Percentiles rank a stretch among this genome's conserved stretches.
Conservation (phyloP, 192 early-diverging fungal genomes). For the Coemansia sp. region DNA sequence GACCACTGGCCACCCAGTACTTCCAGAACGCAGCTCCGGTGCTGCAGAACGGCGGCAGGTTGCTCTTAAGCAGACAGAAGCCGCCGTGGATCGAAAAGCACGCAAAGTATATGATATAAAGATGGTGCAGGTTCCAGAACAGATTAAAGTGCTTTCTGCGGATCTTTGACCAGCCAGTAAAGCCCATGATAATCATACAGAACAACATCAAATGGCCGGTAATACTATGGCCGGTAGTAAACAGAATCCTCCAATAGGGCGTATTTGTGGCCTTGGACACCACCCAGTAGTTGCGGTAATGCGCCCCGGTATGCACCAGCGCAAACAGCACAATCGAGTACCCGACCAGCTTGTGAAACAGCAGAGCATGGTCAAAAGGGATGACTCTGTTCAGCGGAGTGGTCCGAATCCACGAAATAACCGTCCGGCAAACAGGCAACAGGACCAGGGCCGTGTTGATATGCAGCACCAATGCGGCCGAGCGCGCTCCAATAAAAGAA, state of each 20-base stretch:
- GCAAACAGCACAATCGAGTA: conserved; percentile 80
- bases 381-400: conserved; percentile 77
- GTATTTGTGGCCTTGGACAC: conserved; percentile 25
- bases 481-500: conserved; percentile 62
- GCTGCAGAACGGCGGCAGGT: conserved; percentile 65
- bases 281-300: conserved; percentile 79
- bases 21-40: conserved; percentile 81
- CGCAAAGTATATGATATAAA: conserved; percentile 84
- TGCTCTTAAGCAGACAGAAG: conserved; percentile 81
- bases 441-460: conserved; percentile 77
- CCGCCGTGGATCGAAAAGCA: conserved; percentile 78
- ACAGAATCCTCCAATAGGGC: conserved; percentile 57
- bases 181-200: conserved; percentile 76
- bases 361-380: conserved; percentile 82
- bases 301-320: conserved; percentile 67
- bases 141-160: conserved; percentile 60
- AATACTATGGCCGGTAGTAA: conserved; percentile 73
- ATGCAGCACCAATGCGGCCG: conserved; percentile 71
- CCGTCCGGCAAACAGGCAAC: conserved; percentile 79
- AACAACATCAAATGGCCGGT: conserved; percentile 79
- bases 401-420: conserved; percentile 73
- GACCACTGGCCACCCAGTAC: conserved; percentile 69
- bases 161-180: conserved; percentile 66
- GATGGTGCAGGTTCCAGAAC: conserved; percentile 88
- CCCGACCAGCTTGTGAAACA: conserved; percentile 80